Base-by-base conservation (phyloP, 106 monocot species). In the Apostasia shenzhenica region DNA sequence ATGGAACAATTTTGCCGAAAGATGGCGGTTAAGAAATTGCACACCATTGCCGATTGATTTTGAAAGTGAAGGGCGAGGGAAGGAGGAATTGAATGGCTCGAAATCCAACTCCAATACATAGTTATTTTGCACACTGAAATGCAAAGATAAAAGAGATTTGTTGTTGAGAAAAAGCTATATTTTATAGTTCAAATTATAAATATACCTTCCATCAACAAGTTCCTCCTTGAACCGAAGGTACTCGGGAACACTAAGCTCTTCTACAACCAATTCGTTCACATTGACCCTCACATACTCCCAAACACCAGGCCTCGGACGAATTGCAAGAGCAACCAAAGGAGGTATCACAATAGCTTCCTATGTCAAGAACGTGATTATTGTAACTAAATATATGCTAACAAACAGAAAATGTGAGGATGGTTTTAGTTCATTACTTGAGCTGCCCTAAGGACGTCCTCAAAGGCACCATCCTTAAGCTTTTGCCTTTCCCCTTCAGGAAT, bases 161-260 rank as follows among this genome's bases (percentile, higher is more conserved):
- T n/a, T 5, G 9, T 7, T 42, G 12, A 68, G 38, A 54, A 54
- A 41, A 44, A 13, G 2, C 45, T 1, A 12, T 2, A 39, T 14
- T 66, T 14, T 48, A 48, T 5, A 48, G 41, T 26, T 48, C 26
- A 26, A 13, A 14, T 1, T 26, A 26, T 48, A 67, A 70, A 59
- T 51, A 37, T 63, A 91, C 94, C 85, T 69, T 54, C 69, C 91
- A 44, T 91, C 78, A 26, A 82, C 84, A 74, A 95, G 91, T 57
- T 88, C 83, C 62, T 95, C 94, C 81, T 95, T 95, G 73, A 95
- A 95, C 42, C 84, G 83, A 69, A 95, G 63, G 76, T 91, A 95
- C 65, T 86, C 85, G 1, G 91, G 74, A 52, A 95, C 78, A 38
- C 52, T 83, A 46, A 95, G 37, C 55, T 86, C 79, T 47, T 91